phyloP scores from a whole-genome alignment of 2,329 filamentous ascomycete species.

The Pyrenophora teres region DNA sequence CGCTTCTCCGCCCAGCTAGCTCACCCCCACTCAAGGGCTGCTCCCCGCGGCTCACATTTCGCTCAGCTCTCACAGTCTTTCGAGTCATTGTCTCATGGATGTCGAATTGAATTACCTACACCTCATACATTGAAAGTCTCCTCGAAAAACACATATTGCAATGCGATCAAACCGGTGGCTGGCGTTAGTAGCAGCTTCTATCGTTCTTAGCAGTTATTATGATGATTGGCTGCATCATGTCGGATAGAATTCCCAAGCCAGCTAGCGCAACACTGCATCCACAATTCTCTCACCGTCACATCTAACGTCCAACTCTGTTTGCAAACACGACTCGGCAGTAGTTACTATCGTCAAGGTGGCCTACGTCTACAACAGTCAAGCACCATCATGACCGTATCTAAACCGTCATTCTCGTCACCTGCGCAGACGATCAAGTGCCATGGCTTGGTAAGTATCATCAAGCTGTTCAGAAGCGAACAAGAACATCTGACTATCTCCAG shows the following conservation, averaged over 20 bases:
- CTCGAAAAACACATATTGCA: no score
- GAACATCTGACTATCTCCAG: conserved; percentile 22
- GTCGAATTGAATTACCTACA: no score
- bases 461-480: neutral
- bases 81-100: neutral
- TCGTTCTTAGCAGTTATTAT: neutral
- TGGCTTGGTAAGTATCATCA: conserved; percentile 46
- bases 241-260: conserved; percentile 23
- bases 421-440: conserved; percentile 48
- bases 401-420: conserved; percentile 50
- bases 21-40: neutral
- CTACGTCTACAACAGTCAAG: neutral
- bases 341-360: neutral
- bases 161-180: no score
- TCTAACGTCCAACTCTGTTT: neutral
- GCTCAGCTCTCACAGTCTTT: neutral
- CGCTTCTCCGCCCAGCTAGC: conserved; percentile 5
- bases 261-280: conserved; percentile 12
- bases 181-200: neutral
- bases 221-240: conserved; percentile 20
- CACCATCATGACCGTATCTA: conserved; percentile 37
- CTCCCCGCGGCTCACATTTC: conserved; percentile 5
- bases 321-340: neutral
- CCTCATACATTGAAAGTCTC: no score
- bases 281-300: conserved; percentile 1